Evolutionary conservation across 495 filamentous ascomycete species (phyloP), one percentile per base, ranked within the genome.

Genomic region (Penicillium samsonianum): DNA sequence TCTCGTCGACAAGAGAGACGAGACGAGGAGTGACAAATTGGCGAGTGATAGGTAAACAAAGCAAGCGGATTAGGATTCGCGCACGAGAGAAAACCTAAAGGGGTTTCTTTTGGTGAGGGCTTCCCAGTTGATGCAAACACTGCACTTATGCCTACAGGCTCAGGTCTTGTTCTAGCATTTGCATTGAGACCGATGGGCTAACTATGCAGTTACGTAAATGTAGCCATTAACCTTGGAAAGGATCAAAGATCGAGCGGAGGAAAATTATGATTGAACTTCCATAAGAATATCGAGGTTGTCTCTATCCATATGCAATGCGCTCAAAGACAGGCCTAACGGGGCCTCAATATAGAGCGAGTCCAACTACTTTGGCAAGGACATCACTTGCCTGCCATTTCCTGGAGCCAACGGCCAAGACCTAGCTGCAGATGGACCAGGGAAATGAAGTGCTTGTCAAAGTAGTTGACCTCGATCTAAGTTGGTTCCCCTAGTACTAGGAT

Each of bases 381-480:
- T 8, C n/a, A 47, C 7, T 17, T 30, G 44, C 16, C 25, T 28
- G 16, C 44, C 26, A 47, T 47, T 47, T 19, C n/a, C 26, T 19
- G 14, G 16, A 47, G 44, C 16, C 3, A 47, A 11, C 16, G 0
- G 5, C 3, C 10, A 16, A 38, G 33, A 28, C 5, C 2, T n/a
- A 28, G 11, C 23, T 45, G 3, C 23, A 45, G 43, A 28, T 26
- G 43, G 0, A 25, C 10, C 20, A 25, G 20, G 20, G 41, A 44
- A 44, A 44, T 25, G 22, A 25, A 23, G 41, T 44, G 20, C 43
- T 45, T 45, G 43, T n/a, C 43, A 45, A 45, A 45, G 43, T 45
- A 28, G 43, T 26, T 17, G 43, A n/a, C 2, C 43, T 45, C 23
- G 43, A 17, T 45, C 43, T 26, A 45, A 30, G 16, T 47, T 47